Conservation (phyloP, 371 early-diverging fungal species). For the Mortierella sp. region DNA sequence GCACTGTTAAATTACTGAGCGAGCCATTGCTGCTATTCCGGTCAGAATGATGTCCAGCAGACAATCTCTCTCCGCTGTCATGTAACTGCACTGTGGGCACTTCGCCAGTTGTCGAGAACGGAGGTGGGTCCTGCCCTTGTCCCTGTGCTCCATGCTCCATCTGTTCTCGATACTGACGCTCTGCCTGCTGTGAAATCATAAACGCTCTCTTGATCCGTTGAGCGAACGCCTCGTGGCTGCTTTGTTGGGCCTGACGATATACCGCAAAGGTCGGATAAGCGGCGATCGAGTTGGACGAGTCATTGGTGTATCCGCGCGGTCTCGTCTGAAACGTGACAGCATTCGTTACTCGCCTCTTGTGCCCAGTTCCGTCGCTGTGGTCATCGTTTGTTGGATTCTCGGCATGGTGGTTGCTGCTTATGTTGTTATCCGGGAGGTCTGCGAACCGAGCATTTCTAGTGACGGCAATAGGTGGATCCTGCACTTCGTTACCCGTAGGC, state of each 20-base stretch:
- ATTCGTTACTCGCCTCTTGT: slow-evolving; percentile 4
- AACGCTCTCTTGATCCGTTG: slow-evolving; percentile 25
- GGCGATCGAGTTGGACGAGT: slow-evolving; percentile 14
- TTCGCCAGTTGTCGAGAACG: too few relatives aligned
- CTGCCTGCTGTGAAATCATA: slow-evolving; percentile 19
- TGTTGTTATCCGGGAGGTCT: neutral
- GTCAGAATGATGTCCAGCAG: too few relatives aligned
- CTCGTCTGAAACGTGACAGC: slow-evolving; percentile 25
- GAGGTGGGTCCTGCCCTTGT: neutral
- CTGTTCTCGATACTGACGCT: neutral
- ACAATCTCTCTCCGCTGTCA: too few relatives aligned
- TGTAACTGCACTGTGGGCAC: too few relatives aligned
- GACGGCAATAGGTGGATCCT: too few relatives aligned
- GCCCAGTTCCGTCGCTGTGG: too few relatives aligned
- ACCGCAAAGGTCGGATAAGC: slow-evolving; percentile 27
- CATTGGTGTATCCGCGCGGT: slow-evolving; percentile 9
- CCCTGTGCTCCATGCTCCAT: neutral
- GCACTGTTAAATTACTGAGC: neutral
- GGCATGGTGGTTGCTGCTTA: neutral
- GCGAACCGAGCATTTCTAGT: slow-evolving; percentile 26
- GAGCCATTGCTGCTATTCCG: neutral
- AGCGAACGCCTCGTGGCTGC: slow-evolving; percentile 25
- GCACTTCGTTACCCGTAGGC: neutral
- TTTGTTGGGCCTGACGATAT: slow-evolving; percentile 25
- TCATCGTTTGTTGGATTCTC: neutral